These are phyloP conservation scores for Chenopodium formosanum DNA, from an alignment of 148 eudicot genomes.

Conservation along the genomic window DNA sequence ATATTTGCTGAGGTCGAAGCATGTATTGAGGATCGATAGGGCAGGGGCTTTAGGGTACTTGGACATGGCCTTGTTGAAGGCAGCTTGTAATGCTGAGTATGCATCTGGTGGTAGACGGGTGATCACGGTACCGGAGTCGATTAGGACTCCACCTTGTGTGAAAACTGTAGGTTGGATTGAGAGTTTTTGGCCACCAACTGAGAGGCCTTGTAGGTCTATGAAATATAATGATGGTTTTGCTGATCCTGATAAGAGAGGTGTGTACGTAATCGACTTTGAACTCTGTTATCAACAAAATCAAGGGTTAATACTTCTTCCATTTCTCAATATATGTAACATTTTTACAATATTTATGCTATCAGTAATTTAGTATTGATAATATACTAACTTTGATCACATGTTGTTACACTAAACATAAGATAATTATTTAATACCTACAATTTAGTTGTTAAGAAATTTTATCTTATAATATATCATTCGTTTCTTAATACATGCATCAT, in stretches of 20 bases:
- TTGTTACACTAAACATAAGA: no score
- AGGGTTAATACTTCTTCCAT: not conserved
- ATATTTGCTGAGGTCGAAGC: slow-evolving; percentile 50
- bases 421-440: no score
- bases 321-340: no score
- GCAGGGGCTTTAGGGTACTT: slow-evolving; percentile 46
- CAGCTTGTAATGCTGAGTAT: slow-evolving; percentile 41
- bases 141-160: slow-evolving; percentile 42
- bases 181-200: slow-evolving; percentile 45
- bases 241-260: slow-evolving; percentile 36
- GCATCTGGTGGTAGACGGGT: slow-evolving; percentile 64
- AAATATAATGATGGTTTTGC: slow-evolving; percentile 51
- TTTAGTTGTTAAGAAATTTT: no score
- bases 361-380: no score
- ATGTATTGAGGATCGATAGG: slow-evolving; percentile 60
- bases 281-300: slow-evolving; percentile 13
- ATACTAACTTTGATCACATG: no score
- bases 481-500: no score
- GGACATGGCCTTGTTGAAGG: slow-evolving; percentile 50
- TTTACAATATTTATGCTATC: no score
- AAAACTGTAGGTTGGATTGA: slow-evolving; percentile 52
- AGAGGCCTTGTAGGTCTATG: slow-evolving; percentile 41
- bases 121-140: slow-evolving; percentile 85
- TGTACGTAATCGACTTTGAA: slow-evolving; percentile 36
- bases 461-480: no score